These are phyloP conservation scores for Amauroascus verrucosus DNA, from an alignment of 2,329 filamentous ascomycete genomes.

Conservation along the genomic window DNA sequence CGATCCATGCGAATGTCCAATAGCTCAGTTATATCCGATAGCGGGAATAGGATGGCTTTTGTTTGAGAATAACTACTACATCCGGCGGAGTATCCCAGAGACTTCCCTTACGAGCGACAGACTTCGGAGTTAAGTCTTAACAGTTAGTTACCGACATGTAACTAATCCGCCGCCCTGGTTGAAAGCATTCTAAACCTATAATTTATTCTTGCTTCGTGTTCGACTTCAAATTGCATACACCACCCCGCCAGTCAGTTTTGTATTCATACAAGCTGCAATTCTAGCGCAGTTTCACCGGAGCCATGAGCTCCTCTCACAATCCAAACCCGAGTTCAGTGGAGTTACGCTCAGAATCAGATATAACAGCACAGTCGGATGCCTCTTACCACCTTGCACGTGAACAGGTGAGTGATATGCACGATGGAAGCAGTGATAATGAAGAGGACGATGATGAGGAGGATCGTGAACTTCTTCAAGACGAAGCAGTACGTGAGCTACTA, in stretches of 20 bases:
- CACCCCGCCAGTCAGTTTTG: background rate
- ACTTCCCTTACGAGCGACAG: background rate
- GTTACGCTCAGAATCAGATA: background rate
- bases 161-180: background rate
- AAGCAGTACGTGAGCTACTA: slow-evolving; percentile 19
- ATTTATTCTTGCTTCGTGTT: background rate
- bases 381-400: slow-evolving; percentile 31
- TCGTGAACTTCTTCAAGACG: slow-evolving; percentile 24
- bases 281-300: background rate
- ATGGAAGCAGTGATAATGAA: slow-evolving; percentile 23
- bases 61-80: background rate
- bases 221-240: background rate
- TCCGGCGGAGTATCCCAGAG: background rate
- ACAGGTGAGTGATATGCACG: slow-evolving; percentile 27
- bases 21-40: too few species aligned
- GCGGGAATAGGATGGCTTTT: background rate
- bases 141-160: background rate
- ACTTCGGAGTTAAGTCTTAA: background rate
- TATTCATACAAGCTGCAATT: background rate
- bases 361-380: background rate
- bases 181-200: background rate
- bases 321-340: background rate
- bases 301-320: slow-evolving; percentile 6
- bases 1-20: too few species aligned
- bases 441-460: slow-evolving; percentile 39